phyloP scores from a whole-genome alignment of 2,329 filamentous ascomycete species.

The Fusarium guadeloupense region DNA sequence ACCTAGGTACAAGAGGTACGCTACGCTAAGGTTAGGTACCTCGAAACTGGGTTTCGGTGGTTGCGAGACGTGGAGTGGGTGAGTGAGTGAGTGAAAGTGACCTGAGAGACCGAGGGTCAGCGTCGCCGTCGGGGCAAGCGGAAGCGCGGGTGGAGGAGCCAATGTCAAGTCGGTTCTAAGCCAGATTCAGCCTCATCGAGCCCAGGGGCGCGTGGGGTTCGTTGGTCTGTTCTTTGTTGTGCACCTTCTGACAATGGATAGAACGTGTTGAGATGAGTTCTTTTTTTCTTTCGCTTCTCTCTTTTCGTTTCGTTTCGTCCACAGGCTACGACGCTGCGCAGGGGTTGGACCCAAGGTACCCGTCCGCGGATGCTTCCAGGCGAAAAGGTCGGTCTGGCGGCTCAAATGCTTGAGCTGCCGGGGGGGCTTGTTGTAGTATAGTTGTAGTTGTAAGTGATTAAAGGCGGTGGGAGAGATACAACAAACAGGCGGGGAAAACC shows the following conservation, averaged over 20 bases:
- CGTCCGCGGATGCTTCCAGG: conserved; percentile 22
- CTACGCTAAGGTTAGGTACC: neutral
- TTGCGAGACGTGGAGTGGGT: conserved; percentile 22
- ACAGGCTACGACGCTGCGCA: conserved; percentile 12
- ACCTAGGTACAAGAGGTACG: neutral
- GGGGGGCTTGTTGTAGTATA: conserved; percentile 6
- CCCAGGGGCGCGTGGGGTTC: conserved; percentile 43
- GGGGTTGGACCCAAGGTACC: conserved; percentile 31
- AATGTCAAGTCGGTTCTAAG: conserved; percentile 41
- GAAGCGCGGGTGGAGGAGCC: conserved; percentile 21
- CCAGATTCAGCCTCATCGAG: conserved; percentile 44
- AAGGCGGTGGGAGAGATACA: conserved; percentile 16
- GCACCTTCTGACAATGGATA: no score
- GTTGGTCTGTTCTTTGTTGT: conserved; percentile 11
- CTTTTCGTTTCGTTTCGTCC: conserved; percentile 22
- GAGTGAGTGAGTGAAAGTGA: neutral
- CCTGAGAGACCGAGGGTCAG: no score
- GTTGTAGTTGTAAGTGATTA: neutral
- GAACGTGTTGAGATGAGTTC: no score
- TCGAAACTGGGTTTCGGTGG: conserved; percentile 36
- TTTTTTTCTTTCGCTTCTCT: no score
- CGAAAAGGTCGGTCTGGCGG: conserved; percentile 21
- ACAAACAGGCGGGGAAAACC: conserved; percentile 11
- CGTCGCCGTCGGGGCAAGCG: conserved; percentile 25
- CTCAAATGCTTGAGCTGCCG: conserved; percentile 3